phyloP scores from a whole-genome alignment of 2,329 filamentous ascomycete genomes.

The Exophiala dermatitidis region DNA sequence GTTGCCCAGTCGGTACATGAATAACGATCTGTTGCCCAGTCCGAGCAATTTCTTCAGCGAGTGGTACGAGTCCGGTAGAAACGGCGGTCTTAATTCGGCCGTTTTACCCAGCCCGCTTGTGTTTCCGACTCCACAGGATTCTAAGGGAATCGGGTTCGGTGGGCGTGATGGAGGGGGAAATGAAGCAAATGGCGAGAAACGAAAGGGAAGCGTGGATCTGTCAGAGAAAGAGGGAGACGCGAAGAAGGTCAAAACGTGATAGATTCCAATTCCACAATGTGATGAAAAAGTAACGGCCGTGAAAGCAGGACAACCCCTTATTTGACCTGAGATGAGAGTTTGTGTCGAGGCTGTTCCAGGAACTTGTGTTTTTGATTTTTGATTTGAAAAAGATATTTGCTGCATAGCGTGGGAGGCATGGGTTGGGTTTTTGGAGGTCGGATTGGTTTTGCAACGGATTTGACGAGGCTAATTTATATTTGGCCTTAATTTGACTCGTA shows the following conservation, averaged over 20 bases:
- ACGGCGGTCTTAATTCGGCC: slow-evolving; percentile 58
- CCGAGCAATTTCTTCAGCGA: slow-evolving; percentile 89
- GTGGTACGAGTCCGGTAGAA: slow-evolving; percentile 52
- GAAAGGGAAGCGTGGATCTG: slow-evolving; percentile 20
- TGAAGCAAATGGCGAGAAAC: slow-evolving; percentile 22
- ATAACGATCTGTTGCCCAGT: slow-evolving; percentile 77
- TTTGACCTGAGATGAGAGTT: neutral
- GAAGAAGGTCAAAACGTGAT: slow-evolving; percentile 25
- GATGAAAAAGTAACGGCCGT: neutral
- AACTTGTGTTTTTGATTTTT: no score
- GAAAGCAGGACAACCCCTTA: neutral
- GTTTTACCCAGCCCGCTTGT: slow-evolving; percentile 81
- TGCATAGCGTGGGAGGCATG: neutral
- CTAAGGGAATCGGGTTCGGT: slow-evolving; percentile 16
- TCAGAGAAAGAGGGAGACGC: slow-evolving; percentile 18
- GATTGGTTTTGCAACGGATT: no score
- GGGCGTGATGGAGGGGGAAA: slow-evolving; percentile 14
- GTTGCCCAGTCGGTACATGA: slow-evolving; percentile 83
- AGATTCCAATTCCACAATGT: neutral
- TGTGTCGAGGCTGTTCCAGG: no score
- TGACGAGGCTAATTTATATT: no score
- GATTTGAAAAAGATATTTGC: neutral
- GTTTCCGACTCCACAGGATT: slow-evolving; percentile 13
- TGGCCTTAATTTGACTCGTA: no score
- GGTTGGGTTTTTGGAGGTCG: neutral